Percentiles rank a stretch among this genome's conserved stretches.
Conservation (phyloP, 495 filamentous ascomycete genomes). For the Cercophora newfieldiana region DNA sequence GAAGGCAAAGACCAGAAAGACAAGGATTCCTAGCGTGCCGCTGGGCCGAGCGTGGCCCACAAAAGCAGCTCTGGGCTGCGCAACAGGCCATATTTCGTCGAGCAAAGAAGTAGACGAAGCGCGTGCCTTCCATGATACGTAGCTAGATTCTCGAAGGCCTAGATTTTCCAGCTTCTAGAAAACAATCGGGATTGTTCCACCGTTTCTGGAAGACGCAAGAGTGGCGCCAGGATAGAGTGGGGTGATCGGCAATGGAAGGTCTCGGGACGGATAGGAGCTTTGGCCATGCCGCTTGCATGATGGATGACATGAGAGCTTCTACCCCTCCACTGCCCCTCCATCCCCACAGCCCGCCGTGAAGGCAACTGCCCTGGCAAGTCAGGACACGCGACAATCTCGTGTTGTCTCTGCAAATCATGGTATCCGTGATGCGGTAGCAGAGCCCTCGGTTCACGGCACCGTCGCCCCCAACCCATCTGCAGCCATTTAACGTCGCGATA, state of each 20-base stretch:
- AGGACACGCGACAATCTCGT: slow-evolving; percentile 10
- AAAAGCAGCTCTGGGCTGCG: too few relatives aligned
- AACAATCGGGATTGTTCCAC: neutral
- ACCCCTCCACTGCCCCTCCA: slow-evolving; percentile 6
- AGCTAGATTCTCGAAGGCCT: neutral
- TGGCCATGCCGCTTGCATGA: slow-evolving; percentile 8
- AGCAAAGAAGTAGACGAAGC: neutral
- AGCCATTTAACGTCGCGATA: slow-evolving; percentile 3
- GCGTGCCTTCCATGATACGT: neutral
- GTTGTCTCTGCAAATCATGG: neutral
- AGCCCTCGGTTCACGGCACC: neutral
- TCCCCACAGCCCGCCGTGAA: neutral
- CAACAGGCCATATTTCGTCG: too few relatives aligned
- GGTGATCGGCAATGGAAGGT: neutral
- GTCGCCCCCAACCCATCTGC: neutral
- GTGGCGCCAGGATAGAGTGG: slow-evolving; percentile 9
- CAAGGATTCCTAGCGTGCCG: too few relatives aligned
- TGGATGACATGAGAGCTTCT: slow-evolving; percentile 4
- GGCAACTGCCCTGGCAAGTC: neutral
- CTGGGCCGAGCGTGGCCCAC: too few relatives aligned
- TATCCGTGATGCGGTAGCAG: too few relatives aligned
- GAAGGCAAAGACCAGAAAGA: slow-evolving; percentile 28
- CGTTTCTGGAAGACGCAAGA: neutral
- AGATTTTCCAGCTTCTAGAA: too few relatives aligned
- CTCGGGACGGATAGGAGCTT: slow-evolving; percentile 11